Percentiles rank a stretch among this genome's conserved stretches.
Conservation (phyloP, 768 basidiomycete species). For the Termitomyces sp. region DNA sequence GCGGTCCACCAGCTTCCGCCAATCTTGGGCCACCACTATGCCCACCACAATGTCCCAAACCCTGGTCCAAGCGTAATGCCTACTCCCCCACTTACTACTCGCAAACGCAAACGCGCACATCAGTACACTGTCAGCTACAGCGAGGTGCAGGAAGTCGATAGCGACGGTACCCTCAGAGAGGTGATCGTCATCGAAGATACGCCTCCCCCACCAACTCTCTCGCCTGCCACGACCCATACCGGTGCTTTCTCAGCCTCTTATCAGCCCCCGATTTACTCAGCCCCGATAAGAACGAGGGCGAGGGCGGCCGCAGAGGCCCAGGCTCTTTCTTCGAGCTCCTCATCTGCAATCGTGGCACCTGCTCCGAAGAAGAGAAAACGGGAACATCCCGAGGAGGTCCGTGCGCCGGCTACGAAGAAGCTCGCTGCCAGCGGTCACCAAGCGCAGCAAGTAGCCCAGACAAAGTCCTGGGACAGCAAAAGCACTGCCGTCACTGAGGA, state of each 20-base stretch:
- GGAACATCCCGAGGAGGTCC: slow-evolving; percentile 70
- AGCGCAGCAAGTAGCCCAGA: slow-evolving; percentile 43
- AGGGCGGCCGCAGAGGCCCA: slow-evolving; percentile 85
- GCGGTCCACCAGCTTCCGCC: slow-evolving; percentile 65
- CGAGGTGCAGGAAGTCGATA: slow-evolving; percentile 85
- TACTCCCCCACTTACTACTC: slow-evolving; percentile 67
- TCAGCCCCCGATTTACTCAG: slow-evolving; percentile 72
- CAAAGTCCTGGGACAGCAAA: slow-evolving; percentile 67
- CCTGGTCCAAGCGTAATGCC: slow-evolving; percentile 63
- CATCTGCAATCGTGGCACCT: slow-evolving; percentile 63
- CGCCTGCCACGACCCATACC: slow-evolving; percentile 69
- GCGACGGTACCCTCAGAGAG: slow-evolving; percentile 71
- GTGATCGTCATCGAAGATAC: slow-evolving; percentile 94
- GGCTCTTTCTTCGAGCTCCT: slow-evolving; percentile 66
- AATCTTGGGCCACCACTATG: slow-evolving; percentile 65
- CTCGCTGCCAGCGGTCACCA: slow-evolving; percentile 46
- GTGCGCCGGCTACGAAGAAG: slow-evolving; percentile 66
- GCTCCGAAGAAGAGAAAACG: slow-evolving; percentile 82
- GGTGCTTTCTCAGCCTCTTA: slow-evolving; percentile 74
- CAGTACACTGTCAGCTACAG: slow-evolving; percentile 84
- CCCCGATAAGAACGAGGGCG: slow-evolving; percentile 79
- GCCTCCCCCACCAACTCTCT: slow-evolving; percentile 77
- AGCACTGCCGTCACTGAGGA: slow-evolving; percentile 65
- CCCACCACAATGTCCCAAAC: slow-evolving; percentile 43
- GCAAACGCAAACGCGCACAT: slow-evolving; percentile 81